Percentiles rank a stretch among this genome's conserved stretches.
These are phyloP conservation scores for Trifolium subterraneum DNA, from an alignment of 306 rosid species.

Conservation along the genomic window DNA sequence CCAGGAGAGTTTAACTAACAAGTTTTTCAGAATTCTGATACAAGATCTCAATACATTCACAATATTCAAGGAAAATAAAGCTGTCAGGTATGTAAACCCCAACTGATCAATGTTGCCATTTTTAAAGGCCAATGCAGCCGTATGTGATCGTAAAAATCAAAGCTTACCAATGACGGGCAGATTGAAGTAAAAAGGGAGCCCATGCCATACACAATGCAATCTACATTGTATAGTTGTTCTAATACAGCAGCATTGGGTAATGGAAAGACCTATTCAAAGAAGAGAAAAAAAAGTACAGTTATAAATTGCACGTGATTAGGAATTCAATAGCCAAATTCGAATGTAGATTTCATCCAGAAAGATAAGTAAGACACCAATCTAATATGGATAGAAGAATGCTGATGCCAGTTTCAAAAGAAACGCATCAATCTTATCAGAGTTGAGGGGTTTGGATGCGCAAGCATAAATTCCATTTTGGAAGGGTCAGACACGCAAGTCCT, in stretches of 20 bases:
- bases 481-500: too few species aligned
- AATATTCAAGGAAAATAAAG: conserved; percentile 17
- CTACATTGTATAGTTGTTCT: conserved; percentile 75
- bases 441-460: too few species aligned
- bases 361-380: neutral
- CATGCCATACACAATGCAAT: conserved; percentile 93
- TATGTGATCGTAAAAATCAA: conserved; percentile 11
- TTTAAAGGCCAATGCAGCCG: conserved; percentile 6
- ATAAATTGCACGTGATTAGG: conserved; percentile 14
- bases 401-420: too few species aligned
- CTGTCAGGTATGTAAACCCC: conserved; percentile 17
- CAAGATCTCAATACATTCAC: conserved; percentile 1
- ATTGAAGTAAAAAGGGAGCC: conserved; percentile 94
- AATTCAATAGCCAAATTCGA: conserved; percentile 33
- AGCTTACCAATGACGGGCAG: conserved; percentile 90
- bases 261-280: conserved; percentile 78
- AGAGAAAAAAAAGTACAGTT: conserved; percentile 27
- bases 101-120: conserved; percentile 16
- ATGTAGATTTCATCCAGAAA: conserved; percentile 25
- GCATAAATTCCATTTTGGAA: too few species aligned
- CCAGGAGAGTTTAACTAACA: conserved; percentile 23
- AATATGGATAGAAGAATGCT: too few species aligned
- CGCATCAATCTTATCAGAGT: too few species aligned
- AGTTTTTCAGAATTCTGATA: conserved; percentile 4
- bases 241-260: conserved; percentile 66